A percentile compares a stretch with the other conserved stretches of the same genome.
Evolutionary conservation across 129 eudicot genomes (phyloP).

Genomic region (Chrysanthemum lavandulifolium): DNA sequence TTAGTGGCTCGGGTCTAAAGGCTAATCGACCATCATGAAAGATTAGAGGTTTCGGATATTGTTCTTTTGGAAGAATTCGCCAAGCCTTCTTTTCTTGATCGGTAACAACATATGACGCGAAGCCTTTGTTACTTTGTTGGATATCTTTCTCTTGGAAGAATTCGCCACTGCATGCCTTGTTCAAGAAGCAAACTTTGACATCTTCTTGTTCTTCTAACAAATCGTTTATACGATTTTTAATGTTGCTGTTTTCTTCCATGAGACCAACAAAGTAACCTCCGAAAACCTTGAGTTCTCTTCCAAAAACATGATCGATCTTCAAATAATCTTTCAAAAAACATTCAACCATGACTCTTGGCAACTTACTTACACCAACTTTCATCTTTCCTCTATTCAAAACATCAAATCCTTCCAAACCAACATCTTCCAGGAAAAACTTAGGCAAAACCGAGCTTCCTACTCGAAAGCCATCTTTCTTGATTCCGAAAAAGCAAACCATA

Average conservation of each 20-base stretch:
- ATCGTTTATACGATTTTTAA: conserved; percentile 17
- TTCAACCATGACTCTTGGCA: conserved; percentile 82
- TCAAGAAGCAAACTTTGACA: conserved; percentile 25
- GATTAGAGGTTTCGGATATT: conserved; percentile 58
- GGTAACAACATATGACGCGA: conserved; percentile 30
- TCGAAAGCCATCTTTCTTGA: conserved; percentile 47
- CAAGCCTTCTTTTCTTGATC: conserved; percentile 39
- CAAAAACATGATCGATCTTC: conserved; percentile 58
- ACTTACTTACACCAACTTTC: conserved; percentile 53
- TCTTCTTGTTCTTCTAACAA: conserved; percentile 30
- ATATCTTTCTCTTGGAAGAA: conserved; percentile 48
- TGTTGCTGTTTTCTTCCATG: conserved; percentile 43
- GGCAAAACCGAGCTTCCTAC: conserved; percentile 63
- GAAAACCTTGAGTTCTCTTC: conserved; percentile 51
- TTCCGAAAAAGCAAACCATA: conserved; percentile 59
- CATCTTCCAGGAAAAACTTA: conserved; percentile 66
- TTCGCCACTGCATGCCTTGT: conserved; percentile 34
- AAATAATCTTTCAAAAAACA: conserved; percentile 73
- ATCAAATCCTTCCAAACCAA: conserved; percentile 57
- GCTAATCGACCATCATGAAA: conserved; percentile 86
- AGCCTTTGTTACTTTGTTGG: conserved; percentile 24
- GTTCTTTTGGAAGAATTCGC: conserved; percentile 44
- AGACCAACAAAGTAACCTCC: conserved; percentile 57
- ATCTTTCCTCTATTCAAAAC: conserved; percentile 45
- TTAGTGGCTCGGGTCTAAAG: conserved; percentile 48